Percentiles rank a stretch among this genome's conserved stretches.
These are phyloP conservation scores for Proliferodiscus dingleyae DNA, from an alignment of 2,329 filamentous ascomycete species.

Conservation along the genomic window DNA sequence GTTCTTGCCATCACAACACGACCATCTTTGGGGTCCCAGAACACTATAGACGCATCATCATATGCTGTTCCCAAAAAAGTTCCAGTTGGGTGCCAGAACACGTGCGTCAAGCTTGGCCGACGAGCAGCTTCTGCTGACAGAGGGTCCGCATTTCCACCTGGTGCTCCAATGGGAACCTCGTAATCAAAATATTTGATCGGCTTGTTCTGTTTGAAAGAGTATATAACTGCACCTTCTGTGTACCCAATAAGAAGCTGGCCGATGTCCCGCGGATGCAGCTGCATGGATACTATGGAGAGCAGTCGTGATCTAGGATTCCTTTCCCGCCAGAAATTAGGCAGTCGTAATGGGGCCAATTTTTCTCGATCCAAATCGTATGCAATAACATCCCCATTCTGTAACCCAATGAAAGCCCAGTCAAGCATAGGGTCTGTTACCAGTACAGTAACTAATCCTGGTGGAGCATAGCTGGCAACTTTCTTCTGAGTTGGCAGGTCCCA, in stretches of 20 bases:
- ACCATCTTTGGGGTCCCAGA: slow-evolving; percentile 92
- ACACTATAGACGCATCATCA: slow-evolving; percentile 76
- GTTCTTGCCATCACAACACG: slow-evolving; percentile 79
- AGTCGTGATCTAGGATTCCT: slow-evolving; percentile 62
- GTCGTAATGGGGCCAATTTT: slow-evolving; percentile 67
- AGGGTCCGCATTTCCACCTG: slow-evolving; percentile 64
- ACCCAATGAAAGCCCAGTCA: slow-evolving; percentile 86
- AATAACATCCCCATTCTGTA: slow-evolving; percentile 77
- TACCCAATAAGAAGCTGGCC: slow-evolving; percentile 92
- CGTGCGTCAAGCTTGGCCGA: slow-evolving; percentile 72
- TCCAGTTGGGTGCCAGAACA: slow-evolving; percentile 87
- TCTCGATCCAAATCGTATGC: slow-evolving; percentile 92
- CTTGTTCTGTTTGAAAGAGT: slow-evolving; percentile 89
- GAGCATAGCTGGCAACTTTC: slow-evolving; percentile 64
- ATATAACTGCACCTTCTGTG: slow-evolving; percentile 78
- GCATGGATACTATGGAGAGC: slow-evolving; percentile 66
- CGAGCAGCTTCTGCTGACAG: slow-evolving; percentile 56
- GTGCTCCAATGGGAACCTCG: slow-evolving; percentile 72
- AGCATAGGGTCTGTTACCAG: slow-evolving; percentile 82
- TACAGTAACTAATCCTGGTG: slow-evolving; percentile 69
- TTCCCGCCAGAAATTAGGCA: slow-evolving; percentile 83
- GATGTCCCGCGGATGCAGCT: slow-evolving; percentile 87
- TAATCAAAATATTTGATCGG: slow-evolving; percentile 79
- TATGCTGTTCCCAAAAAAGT: slow-evolving; percentile 31
- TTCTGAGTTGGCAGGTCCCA: slow-evolving; percentile 73